A percentile compares a stretch with the other conserved stretches of the same genome.
These are phyloP conservation scores for Helicostylum pulchrum DNA, from an alignment of 192 early-diverging fungal species.

Conservation along the genomic window DNA sequence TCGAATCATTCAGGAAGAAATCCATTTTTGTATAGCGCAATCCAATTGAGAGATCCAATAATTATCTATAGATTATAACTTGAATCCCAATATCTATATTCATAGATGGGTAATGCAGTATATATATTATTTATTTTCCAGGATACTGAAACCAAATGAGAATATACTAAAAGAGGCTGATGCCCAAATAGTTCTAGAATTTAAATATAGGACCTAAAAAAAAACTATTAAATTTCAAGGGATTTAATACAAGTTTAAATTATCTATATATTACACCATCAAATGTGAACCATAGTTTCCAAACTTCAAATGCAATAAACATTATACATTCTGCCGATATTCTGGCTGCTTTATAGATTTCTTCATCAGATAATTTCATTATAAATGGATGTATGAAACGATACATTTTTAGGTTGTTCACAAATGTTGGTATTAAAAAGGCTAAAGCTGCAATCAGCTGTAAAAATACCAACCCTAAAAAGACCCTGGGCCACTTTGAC, in stretches of 20 bases:
- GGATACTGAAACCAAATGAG: background rate
- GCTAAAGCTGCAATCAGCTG: background rate
- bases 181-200: background rate
- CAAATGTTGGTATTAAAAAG: background rate
- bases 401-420: background rate
- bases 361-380: too few species aligned
- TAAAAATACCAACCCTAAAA: background rate
- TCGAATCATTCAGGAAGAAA: too few species aligned
- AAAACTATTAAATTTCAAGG: background rate
- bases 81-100: background rate
- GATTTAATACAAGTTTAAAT: too few species aligned
- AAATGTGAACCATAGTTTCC: constrained; percentile 2
- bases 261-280: background rate
- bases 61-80: background rate
- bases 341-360: background rate
- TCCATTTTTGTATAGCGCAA: too few species aligned
- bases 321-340: background rate
- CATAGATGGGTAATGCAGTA: too few species aligned
- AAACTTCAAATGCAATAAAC: constrained; percentile 2
- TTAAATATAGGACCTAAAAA: background rate
- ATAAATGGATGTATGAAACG: too few species aligned
- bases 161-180: background rate
- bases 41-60: background rate
- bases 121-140: background rate
- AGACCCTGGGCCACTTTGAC: background rate